Base-by-base conservation (phyloP, 2,329 filamentous ascomycete genomes). In the Pseudogymnoascus sp. region DNA sequence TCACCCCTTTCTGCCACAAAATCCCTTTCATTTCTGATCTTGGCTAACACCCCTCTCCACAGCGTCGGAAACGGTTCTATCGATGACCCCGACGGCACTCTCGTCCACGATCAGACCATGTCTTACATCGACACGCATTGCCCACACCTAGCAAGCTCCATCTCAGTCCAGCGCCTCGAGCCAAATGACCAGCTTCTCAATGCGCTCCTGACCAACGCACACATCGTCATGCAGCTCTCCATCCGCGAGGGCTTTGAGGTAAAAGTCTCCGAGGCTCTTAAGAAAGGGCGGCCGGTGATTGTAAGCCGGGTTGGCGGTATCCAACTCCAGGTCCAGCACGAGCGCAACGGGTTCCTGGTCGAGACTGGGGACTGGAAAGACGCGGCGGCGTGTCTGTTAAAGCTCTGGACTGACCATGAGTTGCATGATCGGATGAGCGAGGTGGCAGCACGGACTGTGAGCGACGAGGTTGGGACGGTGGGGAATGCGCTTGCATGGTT, bases 171-270 rank as follows among this genome's bases (percentile, higher is more conserved):
- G 82, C 86, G 90, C 16, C 79, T 94, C 1, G 85, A 88, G 0
- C 88, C 90, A 28, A 89, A 87, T 10, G 90, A 94, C 69, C 90
- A 94, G 74, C 80, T 92, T 18, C 84, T 94, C 69, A 92, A 94
- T 73, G 84, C 85, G 0, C 77, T 94, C 44, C 81, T 94, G 65
- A 85, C 86, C 38, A 87, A 88, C 60, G 86, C 89, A 0, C 84
- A 87, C 63, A 84, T 92, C 6, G 87, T 87, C 0, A 81, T 94
- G 6, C 90, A 94, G 74, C 83, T 94, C 5, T 92, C 89, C 2
- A 92, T 87, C 0, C 84, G 89, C 37, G 90, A 94, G 72, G 90
- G 90, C 0, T 94, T 94, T 69, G 90, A 94, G 74, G 87, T 94
- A 69, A 94, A 94, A 75, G 89, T 94, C 4, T 91, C 88, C 0